These are phyloP conservation scores for Diaporthe sp. DNA, from an alignment of 2,329 filamentous ascomycete genomes.

Conservation along the genomic window DNA sequence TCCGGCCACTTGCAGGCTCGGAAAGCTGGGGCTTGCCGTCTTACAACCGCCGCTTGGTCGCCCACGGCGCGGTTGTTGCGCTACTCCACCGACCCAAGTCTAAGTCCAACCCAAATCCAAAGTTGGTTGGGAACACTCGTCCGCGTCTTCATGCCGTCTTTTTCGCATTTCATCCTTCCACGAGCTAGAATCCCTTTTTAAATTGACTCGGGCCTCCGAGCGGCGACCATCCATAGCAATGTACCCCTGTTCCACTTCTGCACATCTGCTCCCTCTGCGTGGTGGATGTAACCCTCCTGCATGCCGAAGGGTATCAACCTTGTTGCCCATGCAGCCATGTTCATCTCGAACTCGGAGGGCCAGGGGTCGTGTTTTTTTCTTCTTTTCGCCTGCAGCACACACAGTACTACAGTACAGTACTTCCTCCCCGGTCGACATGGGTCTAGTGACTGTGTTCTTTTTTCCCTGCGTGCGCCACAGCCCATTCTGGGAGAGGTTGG, in stretches of 20 bases:
- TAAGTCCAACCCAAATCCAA: not conserved
- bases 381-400: conserved; percentile 17
- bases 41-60: conserved; percentile 18
- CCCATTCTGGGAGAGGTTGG: conserved; percentile 26
- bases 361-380: conserved; percentile 12
- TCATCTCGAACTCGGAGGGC: conserved; percentile 30
- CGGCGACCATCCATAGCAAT: conserved; percentile 33
- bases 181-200: conserved; percentile 27
- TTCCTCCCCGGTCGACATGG: conserved; percentile 16
- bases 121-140: conserved; percentile 20
- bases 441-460: conserved; percentile 32
- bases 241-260: conserved; percentile 35
- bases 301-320: conserved; percentile 38
- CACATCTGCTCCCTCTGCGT: conserved; percentile 29
- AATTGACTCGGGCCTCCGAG: conserved; percentile 32
- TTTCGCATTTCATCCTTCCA: conserved; percentile 21
- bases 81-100: not conserved
- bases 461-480: conserved; percentile 34
- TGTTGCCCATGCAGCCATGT: conserved; percentile 34
- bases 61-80: conserved; percentile 32
- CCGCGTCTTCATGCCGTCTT: not conserved
- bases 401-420: conserved; percentile 2
- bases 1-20: not conserved
- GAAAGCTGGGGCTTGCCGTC: conserved; percentile 1
- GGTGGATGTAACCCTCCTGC: conserved; percentile 35